These are phyloP conservation scores for Byssochlamys sp. DNA, from an alignment of 2,329 filamentous ascomycete genomes.

Conservation along the genomic window DNA sequence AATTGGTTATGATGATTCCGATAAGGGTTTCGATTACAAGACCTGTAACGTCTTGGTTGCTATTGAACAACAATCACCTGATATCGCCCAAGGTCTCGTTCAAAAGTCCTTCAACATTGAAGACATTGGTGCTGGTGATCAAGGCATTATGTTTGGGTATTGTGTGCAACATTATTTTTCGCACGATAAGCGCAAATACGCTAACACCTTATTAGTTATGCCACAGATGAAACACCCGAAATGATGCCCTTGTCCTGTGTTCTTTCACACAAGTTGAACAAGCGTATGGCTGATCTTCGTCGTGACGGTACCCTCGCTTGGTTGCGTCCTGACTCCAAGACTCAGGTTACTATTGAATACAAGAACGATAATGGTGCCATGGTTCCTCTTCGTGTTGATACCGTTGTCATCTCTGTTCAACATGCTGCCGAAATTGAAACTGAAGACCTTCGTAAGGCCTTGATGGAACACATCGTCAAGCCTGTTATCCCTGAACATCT, in stretches of 20 bases:
- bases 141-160: conserved; percentile 99
- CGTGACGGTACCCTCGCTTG: conserved; percentile 80
- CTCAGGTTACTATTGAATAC: conserved; percentile 98
- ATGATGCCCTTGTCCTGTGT: conserved; percentile 88
- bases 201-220: too few species aligned
- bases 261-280: conserved; percentile 93
- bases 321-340: conserved; percentile 98
- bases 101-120: conserved; percentile 96
- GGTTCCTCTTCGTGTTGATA: conserved; percentile 84
- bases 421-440: conserved; percentile 81
- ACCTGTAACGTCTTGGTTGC: conserved; percentile 96
- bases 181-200: too few species aligned
- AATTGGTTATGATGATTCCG: conserved; percentile 93
- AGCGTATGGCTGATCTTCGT: conserved; percentile 82
- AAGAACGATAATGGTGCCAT: conserved; percentile 88
- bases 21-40: conserved; percentile 99
- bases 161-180: too few species aligned
- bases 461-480: conserved; percentile 95
- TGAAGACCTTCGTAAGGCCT: conserved; percentile 84
- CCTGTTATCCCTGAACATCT: conserved; percentile 84
- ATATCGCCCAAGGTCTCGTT: conserved; percentile 99
- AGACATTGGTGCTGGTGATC: conserved; percentile 96
- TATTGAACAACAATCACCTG: conserved; percentile 97
- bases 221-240: conserved; percentile 97
- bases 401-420: conserved; percentile 91